Conservation (phyloP, 208 protist species). For the Acanthamoeba castellanii region DNA sequence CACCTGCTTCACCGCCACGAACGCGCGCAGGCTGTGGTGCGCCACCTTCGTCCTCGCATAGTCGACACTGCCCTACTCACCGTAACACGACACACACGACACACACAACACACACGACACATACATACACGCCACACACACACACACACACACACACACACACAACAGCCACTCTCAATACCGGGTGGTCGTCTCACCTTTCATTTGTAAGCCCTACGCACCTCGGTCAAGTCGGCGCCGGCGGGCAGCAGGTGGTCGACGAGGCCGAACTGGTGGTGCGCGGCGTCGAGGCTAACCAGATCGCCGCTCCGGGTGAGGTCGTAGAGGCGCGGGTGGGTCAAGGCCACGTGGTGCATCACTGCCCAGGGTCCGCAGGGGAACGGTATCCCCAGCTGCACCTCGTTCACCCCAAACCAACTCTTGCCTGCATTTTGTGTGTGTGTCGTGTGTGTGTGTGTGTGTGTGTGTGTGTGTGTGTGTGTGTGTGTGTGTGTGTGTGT, state of each 20-base stretch:
- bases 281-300: conserved; percentile 5
- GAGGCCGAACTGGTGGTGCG: background rate
- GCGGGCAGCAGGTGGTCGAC: background rate
- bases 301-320: background rate
- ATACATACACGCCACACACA: no score
- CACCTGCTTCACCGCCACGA: background rate
- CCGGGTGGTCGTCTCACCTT: no score
- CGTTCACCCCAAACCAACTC: conserved; percentile 17
- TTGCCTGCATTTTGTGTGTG: background rate
- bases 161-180: no score
- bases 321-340: background rate
- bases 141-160: no score
- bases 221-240: background rate
- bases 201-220: no score
- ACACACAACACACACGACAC: no score
- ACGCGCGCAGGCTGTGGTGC: background rate
- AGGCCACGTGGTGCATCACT: conserved; percentile 14
- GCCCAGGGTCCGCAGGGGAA: conserved; percentile 40
- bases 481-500: no score
- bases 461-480: no score
- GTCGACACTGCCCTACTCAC: background rate
- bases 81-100: no score
- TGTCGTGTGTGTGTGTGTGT: no score
- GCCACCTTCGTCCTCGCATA: background rate
- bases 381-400: conserved; percentile 5